Conservation (phyloP, 176 grass and related monocot genomes). For the Phoenix roebelenii region DNA sequence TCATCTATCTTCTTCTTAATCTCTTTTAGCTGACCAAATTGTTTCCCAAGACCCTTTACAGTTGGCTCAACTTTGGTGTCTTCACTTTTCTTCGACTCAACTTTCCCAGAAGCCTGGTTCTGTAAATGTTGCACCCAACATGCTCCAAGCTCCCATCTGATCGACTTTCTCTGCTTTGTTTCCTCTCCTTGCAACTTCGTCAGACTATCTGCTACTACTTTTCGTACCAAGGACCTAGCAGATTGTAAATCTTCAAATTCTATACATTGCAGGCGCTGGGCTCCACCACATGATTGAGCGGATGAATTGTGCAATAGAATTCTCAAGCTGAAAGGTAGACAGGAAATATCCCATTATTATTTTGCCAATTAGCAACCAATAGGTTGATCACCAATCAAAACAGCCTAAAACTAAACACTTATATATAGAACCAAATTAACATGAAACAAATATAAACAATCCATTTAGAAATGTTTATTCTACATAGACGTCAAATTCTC, state of each 20-base stretch:
- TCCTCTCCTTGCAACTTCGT: constrained; percentile 62
- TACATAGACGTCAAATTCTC: constrained; percentile 2
- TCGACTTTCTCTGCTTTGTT: constrained; percentile 44
- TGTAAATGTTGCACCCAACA: constrained; percentile 99
- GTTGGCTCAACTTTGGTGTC: constrained; percentile 56
- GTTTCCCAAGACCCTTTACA: constrained; percentile 93
- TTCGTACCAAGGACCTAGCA: constrained; percentile 39
- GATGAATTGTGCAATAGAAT: constrained; percentile 71
- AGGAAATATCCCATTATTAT: constrained; percentile 9
- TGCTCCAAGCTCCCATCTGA: constrained; percentile 97
- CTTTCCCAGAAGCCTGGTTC: constrained; percentile 65
- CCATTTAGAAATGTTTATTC: neutral
- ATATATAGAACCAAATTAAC: neutral
- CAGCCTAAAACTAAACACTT: neutral
- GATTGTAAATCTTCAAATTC: constrained; percentile 37
- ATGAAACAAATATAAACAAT: no score
- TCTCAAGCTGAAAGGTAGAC: constrained; percentile 65
- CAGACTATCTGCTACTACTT: constrained; percentile 67
- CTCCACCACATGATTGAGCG: constrained; percentile 34
- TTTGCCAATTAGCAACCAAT: neutral
- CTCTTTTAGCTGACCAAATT: constrained; percentile 87
- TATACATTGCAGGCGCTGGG: constrained; percentile 31
- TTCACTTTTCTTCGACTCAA: constrained; percentile 59
- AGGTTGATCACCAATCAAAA: no score
- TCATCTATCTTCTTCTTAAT: constrained; percentile 95